A percentile compares a stretch with the other conserved stretches of the same genome.
Evolutionary conservation across 2,329 filamentous ascomycete genomes (phyloP).

Genomic region (Exophiala phaeomuriformis): DNA sequence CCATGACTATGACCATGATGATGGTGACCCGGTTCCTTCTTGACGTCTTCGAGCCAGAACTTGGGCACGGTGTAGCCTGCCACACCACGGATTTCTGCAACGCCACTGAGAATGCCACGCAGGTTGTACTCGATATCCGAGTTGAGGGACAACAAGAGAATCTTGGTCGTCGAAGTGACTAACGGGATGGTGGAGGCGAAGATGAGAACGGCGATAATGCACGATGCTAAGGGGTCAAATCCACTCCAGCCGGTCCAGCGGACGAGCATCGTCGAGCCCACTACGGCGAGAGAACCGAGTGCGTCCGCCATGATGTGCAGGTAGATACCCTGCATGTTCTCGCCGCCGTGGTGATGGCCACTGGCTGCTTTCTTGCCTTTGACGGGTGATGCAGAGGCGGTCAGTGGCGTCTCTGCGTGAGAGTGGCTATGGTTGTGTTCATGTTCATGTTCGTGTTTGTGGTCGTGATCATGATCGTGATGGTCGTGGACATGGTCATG

Average conservation of each 20-base stretch:
- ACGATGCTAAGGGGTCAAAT: conserved; percentile 91
- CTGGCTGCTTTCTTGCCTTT: conserved; percentile 28
- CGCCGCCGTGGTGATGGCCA: conserved; percentile 64
- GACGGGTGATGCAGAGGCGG: conserved; percentile 28
- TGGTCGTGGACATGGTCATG: conserved; percentile 39
- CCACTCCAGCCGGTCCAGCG: conserved; percentile 84
- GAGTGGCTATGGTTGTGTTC: conserved; percentile 35
- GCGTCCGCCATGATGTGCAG: conserved; percentile 92
- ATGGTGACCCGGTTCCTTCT: conserved; percentile 27
- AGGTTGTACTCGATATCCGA: conserved; percentile 80
- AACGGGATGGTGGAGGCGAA: conserved; percentile 86
- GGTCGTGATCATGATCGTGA: conserved; percentile 25
- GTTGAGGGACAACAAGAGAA: conserved; percentile 75
- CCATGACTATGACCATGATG: conserved; percentile 31
- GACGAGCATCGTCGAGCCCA: conserved; percentile 81
- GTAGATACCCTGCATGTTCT: conserved; percentile 98
- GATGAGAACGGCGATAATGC: conserved; percentile 86
- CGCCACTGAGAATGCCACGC: conserved; percentile 75
- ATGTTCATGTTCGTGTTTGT: conserved; percentile 34
- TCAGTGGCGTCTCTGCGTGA: conserved; percentile 14
- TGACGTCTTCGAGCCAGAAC: conserved; percentile 70
- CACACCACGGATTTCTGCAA: conserved; percentile 75
- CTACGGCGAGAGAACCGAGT: conserved; percentile 87
- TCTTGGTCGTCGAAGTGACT: conserved; percentile 74
- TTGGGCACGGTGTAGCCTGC: conserved; percentile 77